Evolutionary conservation across 1,284 basidiomycete species (phyloP), one percentile per base, ranked within the genome.

Genomic region (Trichosporon sp.): DNA sequence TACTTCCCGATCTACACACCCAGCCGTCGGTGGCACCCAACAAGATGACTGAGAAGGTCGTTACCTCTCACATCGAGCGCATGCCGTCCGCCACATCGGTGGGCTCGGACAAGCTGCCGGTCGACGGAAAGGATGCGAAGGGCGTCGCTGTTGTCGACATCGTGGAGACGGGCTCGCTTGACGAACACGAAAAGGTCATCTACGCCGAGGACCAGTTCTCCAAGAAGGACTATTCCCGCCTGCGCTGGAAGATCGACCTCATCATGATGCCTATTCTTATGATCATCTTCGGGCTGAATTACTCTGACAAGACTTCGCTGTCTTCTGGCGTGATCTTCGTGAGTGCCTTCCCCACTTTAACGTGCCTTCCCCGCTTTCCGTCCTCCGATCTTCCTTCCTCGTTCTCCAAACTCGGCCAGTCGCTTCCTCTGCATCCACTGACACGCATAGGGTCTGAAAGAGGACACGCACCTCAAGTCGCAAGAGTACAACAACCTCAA

Each of bases 401-500:
- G 35, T n/a, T n/a, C n/a, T n/a, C n/a, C n/a, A n/a, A n/a, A n/a
- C n/a, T n/a, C n/a, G n/a, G n/a, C n/a, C n/a, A n/a, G n/a, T n/a
- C n/a, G n/a, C n/a, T n/a, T n/a, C n/a, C n/a, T n/a, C n/a, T 1
- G n/a, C 42, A 44, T 1, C 8, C 3, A 18, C 42, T 44, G 42
- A 44, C 42, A 2, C n/a, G 2, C 9, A 12, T 7, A 51, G 47
- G 47, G 47, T 11, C 21, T 51, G 18, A 51, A 51, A 21, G 51
- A 73, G 25, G 79, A 79, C 68, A 80, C 77, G 2, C 21, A 71
- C 2, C 65, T 81, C 2, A 68, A 68, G 1, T 74, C 73, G 1
- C 70, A 74, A 25, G 69, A 80, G 51, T 78, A 75, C 66, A 72
- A 72, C 15, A 72, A 69, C 66, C 68, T 76, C 3, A 63, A 69